Evolutionary conservation across 2,329 filamentous ascomycete species (phyloP).

Genomic region (Aspergillus intermedius): DNA sequence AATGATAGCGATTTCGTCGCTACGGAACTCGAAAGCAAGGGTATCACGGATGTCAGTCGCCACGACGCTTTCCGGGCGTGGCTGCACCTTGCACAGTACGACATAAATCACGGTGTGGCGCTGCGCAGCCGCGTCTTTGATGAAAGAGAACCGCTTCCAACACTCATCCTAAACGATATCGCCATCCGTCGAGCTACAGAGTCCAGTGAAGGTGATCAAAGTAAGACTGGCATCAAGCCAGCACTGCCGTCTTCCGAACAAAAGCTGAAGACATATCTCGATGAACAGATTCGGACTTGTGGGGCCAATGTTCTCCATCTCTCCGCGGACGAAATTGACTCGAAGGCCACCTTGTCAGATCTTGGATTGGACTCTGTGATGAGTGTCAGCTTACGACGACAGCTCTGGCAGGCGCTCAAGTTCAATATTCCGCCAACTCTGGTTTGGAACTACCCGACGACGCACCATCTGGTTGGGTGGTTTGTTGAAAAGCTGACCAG

Average conservation of each 20-base stretch:
- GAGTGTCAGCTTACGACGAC: conserved; percentile 29
- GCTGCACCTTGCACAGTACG: conserved; percentile 29
- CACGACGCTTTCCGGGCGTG: conserved; percentile 41
- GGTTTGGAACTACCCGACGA: conserved; percentile 38
- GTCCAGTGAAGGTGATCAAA: neutral
- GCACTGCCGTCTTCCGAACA: conserved; percentile 7
- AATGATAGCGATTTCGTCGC: conserved; percentile 32
- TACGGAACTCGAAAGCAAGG: conserved; percentile 37
- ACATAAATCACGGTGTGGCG: conserved; percentile 37
- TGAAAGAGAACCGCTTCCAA: conserved; percentile 21
- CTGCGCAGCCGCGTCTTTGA: conserved; percentile 27
- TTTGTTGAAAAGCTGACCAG: conserved; percentile 17
- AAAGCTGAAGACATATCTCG: conserved; percentile 26
- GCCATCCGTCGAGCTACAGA: neutral
- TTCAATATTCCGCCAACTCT: conserved; percentile 36
- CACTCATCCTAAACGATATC: conserved; percentile 9
- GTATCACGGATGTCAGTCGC: conserved; percentile 37
- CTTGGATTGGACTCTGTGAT: conserved; percentile 38
- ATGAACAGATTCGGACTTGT: conserved; percentile 25
- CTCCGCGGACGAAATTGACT: conserved; percentile 28
- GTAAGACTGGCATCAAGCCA: neutral
- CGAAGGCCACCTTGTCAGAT: conserved; percentile 28
- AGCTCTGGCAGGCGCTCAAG: conserved; percentile 29
- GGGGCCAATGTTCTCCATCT: conserved; percentile 30
- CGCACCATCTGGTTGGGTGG: conserved; percentile 32